Base-by-base conservation (phyloP, 1,284 basidiomycete species). In the Ustilago crameri region DNA sequence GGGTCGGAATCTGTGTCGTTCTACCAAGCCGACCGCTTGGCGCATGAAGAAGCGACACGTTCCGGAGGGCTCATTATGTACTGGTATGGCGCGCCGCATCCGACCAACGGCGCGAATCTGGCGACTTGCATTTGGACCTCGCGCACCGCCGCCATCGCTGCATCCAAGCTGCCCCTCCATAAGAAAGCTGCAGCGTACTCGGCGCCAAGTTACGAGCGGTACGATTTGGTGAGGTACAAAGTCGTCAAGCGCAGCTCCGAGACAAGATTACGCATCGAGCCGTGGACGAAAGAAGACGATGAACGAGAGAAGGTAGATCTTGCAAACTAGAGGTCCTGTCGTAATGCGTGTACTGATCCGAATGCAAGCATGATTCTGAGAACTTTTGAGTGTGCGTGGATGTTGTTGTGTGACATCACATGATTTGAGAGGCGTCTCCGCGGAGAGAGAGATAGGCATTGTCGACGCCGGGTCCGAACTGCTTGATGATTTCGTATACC, bases 401-500 rank as follows among this genome's bases (percentile, higher is more conserved):
- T 32, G 38, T 43, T 27, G 35, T 32, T 22, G 22, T 17, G 32
- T 32, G 14, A 10, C 4, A n/a, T 54, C 52, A 80, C 52, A 74
- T 70, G 53, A 81, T 77, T 52, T 79, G 69, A 18, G 79, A 75
- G 0, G 67, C 74, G 43, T 77, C 75, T 20, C 79, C 79, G n/a
- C 79, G 75, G 3, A 81, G 61, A 2, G 74, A 71, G 14, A 80
- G 67, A 18, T 82, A 82, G 2, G 78, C 58, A 32, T 82, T 78
- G 57, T 81, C 80, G 14, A 80, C 78, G 3, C 80, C 80, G 0
- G 79, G 79, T n/a, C 69, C 79, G 75, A 94, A 85, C 37, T 88
- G 87, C 80, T 91, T 91, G 77, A 93, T 89, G 40, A 92, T 85
- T 54, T 92, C 90, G 81, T 93, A 93, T 5, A 93, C 88, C 70